Base-by-base conservation (phyloP, 1,284 basidiomycete genomes). In the Ustilago shanxiensis region DNA sequence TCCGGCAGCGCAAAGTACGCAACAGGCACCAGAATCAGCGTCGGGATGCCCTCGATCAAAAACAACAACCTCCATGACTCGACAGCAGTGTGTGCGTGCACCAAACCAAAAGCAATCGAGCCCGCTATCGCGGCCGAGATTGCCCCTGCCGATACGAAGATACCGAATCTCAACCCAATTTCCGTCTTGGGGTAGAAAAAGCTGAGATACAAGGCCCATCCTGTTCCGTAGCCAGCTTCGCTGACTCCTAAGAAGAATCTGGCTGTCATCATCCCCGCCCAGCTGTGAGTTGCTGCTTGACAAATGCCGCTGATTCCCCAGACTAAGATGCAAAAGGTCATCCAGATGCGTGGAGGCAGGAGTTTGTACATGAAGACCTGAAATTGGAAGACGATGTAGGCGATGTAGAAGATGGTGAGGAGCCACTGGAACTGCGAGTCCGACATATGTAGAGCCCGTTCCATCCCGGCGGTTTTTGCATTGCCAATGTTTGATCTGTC, bases 151-250 rank as follows among this genome's bases (percentile, higher is more conserved):
- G 72, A 63, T 7, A 81, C 63, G 41, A 70, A 83, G 16, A 61
- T 41, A 1, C 65, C 83, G 47, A 84, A 84, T 14, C 85, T 65
- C 28, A 84, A 50, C 0, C 85, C 85, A 18, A 85, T 73, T 49
- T 86, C 85, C 2, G 65, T 76, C 16, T 65, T 65, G 2, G 80
- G 81, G 20, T 82, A 86, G 69, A 86, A 84, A 61, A 84, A 83
- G 33, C 62, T 65, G 4, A 82, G 56, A 35, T 79, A 85, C 41
- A 79, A 64, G 1, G 79, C 77, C 2, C 79, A 77, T 1, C 83
- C 84, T 1, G 84, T 83, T 0, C 77, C 76, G 39, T 77, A 85
- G 6, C 80, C 79, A 0, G 80, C 80, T 61, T 86, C 84, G 14
- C 66, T 56, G 0, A 84, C 57, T 0, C 80, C 84, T 8, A 85